Evolutionary conservation across 345 rosid species (phyloP), one percentile per base, ranked within the genome.

Genomic region (Euphorbia peplus): DNA sequence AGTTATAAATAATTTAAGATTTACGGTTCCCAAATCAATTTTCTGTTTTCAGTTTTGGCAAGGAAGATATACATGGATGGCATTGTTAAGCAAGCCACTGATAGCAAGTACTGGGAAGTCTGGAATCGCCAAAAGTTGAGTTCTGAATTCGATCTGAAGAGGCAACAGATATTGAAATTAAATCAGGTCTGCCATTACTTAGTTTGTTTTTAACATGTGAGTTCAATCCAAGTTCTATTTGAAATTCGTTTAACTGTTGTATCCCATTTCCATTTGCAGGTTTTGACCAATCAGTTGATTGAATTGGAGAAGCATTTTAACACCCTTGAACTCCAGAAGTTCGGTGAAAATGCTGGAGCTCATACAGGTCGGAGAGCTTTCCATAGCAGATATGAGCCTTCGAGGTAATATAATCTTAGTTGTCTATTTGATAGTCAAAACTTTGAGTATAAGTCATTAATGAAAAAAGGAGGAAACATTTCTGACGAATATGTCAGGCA

Each of bases 241-340:
- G 41, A 25, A 58, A 63, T 75, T 59, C 58, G 55, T 55, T 22
- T 51, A 60, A 51, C 32, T 32, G 39, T 68, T 53, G 35, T 72
- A 28, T 75, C 73, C 67, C 58, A 61, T 67, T 69, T 37, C 16
- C 68, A 50, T 48, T 66, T 81, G 59, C 83, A 95, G 99, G 95
- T 84, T 68, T 82, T 91, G 82, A 95, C 95, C 62, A 84, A 83
- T 83, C 87, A 87, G 77, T 73, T 95, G 68, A 86, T 95, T 82
- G 88, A 88, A 76, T 70, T 95, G 73, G 97, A 91, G 83, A 87
- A 95, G 76, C 90, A 90, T 74, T 95, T 91, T 79, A 91, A 91
- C 75, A 78, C 84, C 76, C 83, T 90, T 64, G 99, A 95, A 83
- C 86, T 90, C 48, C 80, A 90, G 69, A 87, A 83, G 76, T 91